Conservation (phyloP, 345 rosid genomes). For the Ailanthus altissimus region DNA sequence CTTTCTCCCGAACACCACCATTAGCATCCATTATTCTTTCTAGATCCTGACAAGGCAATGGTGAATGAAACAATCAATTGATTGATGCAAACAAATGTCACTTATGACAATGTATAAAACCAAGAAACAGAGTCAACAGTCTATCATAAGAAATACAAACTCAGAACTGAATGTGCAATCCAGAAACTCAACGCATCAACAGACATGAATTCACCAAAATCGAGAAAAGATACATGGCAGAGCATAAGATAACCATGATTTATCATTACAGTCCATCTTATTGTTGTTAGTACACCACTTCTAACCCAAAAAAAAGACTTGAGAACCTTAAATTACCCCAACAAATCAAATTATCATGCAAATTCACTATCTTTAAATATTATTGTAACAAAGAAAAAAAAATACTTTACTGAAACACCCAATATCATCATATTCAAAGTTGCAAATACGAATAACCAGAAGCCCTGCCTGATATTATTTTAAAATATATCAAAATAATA, state of each 20-base stretch:
- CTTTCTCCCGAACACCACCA: slow-evolving; percentile 70
- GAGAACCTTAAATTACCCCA: neutral
- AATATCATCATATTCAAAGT: slow-evolving; percentile 3
- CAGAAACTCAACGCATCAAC: neutral
- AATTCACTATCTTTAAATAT: neutral
- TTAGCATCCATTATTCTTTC: slow-evolving; percentile 64
- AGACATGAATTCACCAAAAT: neutral
- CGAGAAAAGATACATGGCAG: neutral
- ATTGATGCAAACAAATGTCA: neutral
- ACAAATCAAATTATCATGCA: slow-evolving; percentile 2
- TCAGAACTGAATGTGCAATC: neutral
- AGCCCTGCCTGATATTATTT: too few relatives aligned
- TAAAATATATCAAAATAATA: too few relatives aligned
- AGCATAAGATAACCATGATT: neutral
- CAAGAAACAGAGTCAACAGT: neutral
- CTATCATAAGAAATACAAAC: neutral
- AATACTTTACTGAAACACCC: neutral
- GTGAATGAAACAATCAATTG: neutral
- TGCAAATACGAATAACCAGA: too few relatives aligned
- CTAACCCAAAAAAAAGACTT: neutral
- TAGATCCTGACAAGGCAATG: slow-evolving; percentile 55
- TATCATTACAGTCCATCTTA: neutral
- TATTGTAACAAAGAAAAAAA: too few relatives aligned
- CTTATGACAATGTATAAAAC: neutral
- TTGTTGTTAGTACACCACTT: neutral